Percentiles rank a stretch among this genome's conserved stretches.
Conservation (phyloP, 1,284 basidiomycete genomes). For the Melanopsichium pennsylvanicum region DNA sequence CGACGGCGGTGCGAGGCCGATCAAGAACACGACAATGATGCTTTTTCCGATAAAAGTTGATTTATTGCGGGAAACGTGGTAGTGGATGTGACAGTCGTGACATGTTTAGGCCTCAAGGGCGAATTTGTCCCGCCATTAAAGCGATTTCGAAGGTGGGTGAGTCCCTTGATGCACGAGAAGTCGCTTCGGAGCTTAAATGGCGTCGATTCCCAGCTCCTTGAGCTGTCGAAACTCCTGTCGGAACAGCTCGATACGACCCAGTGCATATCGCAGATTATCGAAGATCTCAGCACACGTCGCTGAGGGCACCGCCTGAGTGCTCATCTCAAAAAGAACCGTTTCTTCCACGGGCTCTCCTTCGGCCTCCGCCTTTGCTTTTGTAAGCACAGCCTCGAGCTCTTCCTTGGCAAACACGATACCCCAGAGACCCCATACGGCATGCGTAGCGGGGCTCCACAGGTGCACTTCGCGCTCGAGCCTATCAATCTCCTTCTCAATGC, state of each 20-base stretch:
- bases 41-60: no score
- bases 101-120: no score
- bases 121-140: no score
- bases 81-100: no score
- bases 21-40: no score
- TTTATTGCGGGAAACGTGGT: no score
- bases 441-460: slow-evolving; percentile 58
- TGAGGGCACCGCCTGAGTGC: slow-evolving; percentile 1
- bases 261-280: slow-evolving; percentile 60
- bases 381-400: slow-evolving; percentile 48
- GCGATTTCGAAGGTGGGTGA: no score
- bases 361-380: slow-evolving; percentile 23
- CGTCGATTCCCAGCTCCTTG: slow-evolving; percentile 24
- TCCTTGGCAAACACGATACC: slow-evolving; percentile 61
- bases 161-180: no score
- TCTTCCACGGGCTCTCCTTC: slow-evolving; percentile 20
- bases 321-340: slow-evolving; percentile 20
- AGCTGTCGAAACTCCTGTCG: slow-evolving; percentile 47
- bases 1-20: no score
- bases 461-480: slow-evolving; percentile 59
- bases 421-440: slow-evolving; percentile 64
- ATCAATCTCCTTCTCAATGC: slow-evolving; percentile 57
- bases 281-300: slow-evolving; percentile 52
- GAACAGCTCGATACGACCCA: slow-evolving; percentile 61
- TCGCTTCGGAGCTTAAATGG: slow-evolving; percentile 21